A percentile compares a stretch with the other conserved stretches of the same genome.
Conservation (phyloP, 202 grass and related monocot species). For the Brachypodium distachyon region DNA sequence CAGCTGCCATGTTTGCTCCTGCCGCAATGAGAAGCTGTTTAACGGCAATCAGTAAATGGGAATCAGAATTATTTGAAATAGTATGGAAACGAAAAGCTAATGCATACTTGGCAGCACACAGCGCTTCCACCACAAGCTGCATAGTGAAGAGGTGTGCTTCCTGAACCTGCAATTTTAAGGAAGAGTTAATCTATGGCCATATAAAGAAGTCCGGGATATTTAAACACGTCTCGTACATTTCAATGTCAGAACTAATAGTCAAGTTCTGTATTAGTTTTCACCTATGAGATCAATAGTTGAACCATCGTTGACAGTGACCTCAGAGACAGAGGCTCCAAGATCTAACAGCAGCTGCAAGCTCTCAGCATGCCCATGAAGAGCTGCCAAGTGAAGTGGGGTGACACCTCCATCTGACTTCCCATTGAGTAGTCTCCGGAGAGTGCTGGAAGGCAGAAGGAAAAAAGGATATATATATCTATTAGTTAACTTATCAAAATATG, state of each 20-base stretch:
- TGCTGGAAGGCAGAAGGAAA: conserved; percentile 35
- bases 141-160: conserved; percentile 91
- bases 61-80: conserved; percentile 15
- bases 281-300: conserved; percentile 98
- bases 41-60: conserved; percentile 28
- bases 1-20: conserved; percentile 66
- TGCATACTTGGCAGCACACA: conserved; percentile 88
- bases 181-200: conserved; percentile 1
- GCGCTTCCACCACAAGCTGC: conserved; percentile 90
- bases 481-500: conserved; percentile 1
- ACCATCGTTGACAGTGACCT: conserved; percentile 87
- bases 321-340: conserved; percentile 77
- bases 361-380: conserved; percentile 78
- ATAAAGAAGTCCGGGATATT: not conserved
- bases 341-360: conserved; percentile 82
- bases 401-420: conserved; percentile 87
- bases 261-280: conserved; percentile 25
- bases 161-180: conserved; percentile 53
- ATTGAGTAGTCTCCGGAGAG: conserved; percentile 61
- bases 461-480: conserved; percentile 21
- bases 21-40: conserved; percentile 81
- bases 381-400: conserved; percentile 82
- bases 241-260: not conserved
- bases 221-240: not conserved
- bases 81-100: conserved; percentile 11